Conservation (phyloP, 2,329 filamentous ascomycete genomes). For the Herpotrichia juniperi region DNA sequence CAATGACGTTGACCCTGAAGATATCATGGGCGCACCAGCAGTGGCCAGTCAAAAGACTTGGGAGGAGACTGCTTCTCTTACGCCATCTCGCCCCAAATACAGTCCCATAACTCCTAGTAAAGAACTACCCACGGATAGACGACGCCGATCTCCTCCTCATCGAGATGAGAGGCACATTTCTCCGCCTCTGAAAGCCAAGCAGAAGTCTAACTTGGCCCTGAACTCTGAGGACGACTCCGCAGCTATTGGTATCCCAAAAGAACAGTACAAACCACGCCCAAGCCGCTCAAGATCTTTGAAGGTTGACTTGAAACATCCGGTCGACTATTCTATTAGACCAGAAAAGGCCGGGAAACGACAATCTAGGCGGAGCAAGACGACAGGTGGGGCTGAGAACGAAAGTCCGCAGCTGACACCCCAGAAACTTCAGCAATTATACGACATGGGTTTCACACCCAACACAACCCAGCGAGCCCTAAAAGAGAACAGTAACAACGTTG, state of each 20-base stretch:
- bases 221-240: conserved; percentile 33
- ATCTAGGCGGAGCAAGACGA: conserved; percentile 31
- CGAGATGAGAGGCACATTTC: background rate
- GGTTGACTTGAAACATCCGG: conserved; percentile 19
- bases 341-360: conserved; percentile 30
- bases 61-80: background rate
- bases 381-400: conserved; percentile 7
- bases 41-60: background rate
- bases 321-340: conserved; percentile 37
- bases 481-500: conserved; percentile 36
- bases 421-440: conserved; percentile 39
- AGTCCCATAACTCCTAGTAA: background rate
- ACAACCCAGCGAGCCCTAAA: conserved; percentile 32
- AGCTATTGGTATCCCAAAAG: conserved; percentile 31
- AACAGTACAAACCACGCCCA: conserved; percentile 44
- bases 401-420: conserved; percentile 26
- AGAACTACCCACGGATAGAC: background rate
- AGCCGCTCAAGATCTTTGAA: conserved; percentile 44
- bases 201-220: conserved; percentile 6
- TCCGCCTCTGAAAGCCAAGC: conserved; percentile 5
- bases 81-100: background rate
- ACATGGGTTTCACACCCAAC: conserved; percentile 43
- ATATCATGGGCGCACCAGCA: background rate
- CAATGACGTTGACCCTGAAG: conserved; percentile 1
- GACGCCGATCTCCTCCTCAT: background rate